phyloP scores from a whole-genome alignment of 2,329 filamentous ascomycete species.

The Dactylonectria estremocensis region DNA sequence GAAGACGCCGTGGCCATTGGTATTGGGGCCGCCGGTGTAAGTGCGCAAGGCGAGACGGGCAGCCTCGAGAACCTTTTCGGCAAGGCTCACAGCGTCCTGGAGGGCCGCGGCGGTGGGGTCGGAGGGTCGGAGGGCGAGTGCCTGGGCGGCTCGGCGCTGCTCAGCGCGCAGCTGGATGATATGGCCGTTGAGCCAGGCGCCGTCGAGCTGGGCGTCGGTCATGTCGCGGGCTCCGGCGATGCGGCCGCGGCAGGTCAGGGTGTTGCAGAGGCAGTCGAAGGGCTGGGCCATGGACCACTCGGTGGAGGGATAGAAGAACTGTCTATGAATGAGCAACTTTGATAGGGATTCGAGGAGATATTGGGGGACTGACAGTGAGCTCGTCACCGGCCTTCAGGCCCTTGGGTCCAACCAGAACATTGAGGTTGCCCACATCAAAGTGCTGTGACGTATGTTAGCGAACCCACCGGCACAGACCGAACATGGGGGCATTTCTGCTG shows the following conservation, averaged over 20 bases:
- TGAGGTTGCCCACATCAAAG: conserved; percentile 71
- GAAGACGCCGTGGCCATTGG: conserved; percentile 36
- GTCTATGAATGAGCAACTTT: not conserved
- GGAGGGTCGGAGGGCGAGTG: conserved; percentile 33
- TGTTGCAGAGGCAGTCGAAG: conserved; percentile 76
- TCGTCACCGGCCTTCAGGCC: conserved; percentile 71
- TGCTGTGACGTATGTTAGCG: conserved; percentile 59
- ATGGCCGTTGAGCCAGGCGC: conserved; percentile 74
- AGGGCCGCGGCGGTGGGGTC: conserved; percentile 62
- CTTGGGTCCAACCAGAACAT: conserved; percentile 71
- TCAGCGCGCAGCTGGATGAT: conserved; percentile 70
- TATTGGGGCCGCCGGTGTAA: conserved; percentile 49
- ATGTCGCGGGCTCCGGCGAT: conserved; percentile 77
- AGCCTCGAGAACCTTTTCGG: conserved; percentile 64
- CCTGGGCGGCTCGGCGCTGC: conserved; percentile 33
- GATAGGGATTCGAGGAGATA: no score
- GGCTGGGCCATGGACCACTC: conserved; percentile 83
- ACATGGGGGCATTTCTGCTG: conserved; percentile 2
- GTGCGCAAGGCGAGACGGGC: conserved; percentile 60
- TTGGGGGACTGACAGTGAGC: conserved; percentile 63
- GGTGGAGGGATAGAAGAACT: conserved; percentile 83
- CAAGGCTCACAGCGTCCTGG: conserved; percentile 59
- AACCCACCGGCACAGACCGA: not conserved
- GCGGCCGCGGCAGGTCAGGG: conserved; percentile 69
- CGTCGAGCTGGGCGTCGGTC: conserved; percentile 66